Evolutionary conservation across 352 stramenopile species (phyloP), one percentile per base, ranked within the genome.

Genomic region (Phytophthora citrophthora): DNA sequence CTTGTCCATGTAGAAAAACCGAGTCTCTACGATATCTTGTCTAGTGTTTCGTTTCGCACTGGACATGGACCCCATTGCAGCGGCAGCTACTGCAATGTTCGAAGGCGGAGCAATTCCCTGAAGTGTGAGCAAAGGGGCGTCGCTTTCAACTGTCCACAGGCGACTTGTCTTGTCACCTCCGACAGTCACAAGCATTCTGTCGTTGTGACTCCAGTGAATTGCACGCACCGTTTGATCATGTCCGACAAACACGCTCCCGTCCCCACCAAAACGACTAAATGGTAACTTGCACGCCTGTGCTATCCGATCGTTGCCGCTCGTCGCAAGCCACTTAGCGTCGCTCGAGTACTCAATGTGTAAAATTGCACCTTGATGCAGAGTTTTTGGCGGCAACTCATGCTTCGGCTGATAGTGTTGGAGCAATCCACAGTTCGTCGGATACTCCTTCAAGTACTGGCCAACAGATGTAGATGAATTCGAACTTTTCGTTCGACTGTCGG

Each of bases 1-100:
- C 63, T 91, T 92, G 70, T 96, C 88, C 83, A 95, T 90, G 66
- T 94, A 95, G 56, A 94, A 96, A 53, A 96, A 96, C 23, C 68
- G 60, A 15, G 82, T 79, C 57, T 92, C 80, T 15, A 86, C 64
- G 18, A 95, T 65, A n/a, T 90, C 80, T 29, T 83, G 77, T 49
- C 72, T 68, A 15, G 72, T 61, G 23, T 55, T 55, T 51, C 83
- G 90, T 61, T 88, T 89, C 20, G 77, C 65, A 39, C 67, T 88
- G 38, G 52, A 67, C 26, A 69, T 54, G 2, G 69, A 57, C n/a
- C 61, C 54, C 57, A 61, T 63, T 7, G 66, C 76, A 26, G 59
- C 44, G 4, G 77, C 64, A 13, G 77, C 72, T 12, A 68, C 54
- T 1, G 73, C 72, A 13, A 74, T 54, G 48, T 23, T 59, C 27